Evolutionary conservation across 352 stramenopile genomes (phyloP).

Genomic region (Plasmopara viticola): DNA sequence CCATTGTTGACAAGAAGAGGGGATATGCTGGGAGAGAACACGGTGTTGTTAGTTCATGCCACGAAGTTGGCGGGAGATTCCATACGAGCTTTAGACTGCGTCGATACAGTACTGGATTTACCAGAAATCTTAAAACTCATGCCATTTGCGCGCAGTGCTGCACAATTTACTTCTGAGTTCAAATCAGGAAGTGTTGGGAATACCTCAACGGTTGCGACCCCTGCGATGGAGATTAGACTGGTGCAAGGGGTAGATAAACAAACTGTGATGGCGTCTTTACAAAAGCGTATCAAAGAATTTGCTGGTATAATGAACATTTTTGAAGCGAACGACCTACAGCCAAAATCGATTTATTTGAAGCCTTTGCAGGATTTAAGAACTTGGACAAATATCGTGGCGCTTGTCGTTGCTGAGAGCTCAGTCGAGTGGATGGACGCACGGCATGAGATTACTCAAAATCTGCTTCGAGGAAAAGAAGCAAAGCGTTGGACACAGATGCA

Average conservation of each 20-base stretch:
- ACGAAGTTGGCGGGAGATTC: constrained; percentile 20
- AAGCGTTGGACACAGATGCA: constrained; percentile 23
- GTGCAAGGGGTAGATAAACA: constrained; percentile 30
- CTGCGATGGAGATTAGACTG: constrained; percentile 57
- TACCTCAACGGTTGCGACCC: constrained; percentile 19
- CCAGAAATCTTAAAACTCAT: constrained; percentile 63
- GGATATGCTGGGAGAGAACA: constrained; percentile 33
- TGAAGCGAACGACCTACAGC: constrained; percentile 26
- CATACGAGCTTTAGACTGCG: constrained; percentile 39
- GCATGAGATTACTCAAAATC: constrained; percentile 28
- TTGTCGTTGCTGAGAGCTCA: constrained; percentile 38
- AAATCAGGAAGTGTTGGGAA: not conserved
- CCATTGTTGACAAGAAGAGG: constrained; percentile 49
- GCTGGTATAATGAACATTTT: constrained; percentile 65
- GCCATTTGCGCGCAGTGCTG: constrained; percentile 52
- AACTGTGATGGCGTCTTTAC: constrained; percentile 29
- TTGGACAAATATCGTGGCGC: constrained; percentile 49
- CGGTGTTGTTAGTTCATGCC: constrained; percentile 55
- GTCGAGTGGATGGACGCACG: constrained; percentile 64
- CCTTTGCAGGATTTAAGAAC: constrained; percentile 42
- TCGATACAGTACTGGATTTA: constrained; percentile 39
- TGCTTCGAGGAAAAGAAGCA: constrained; percentile 22
- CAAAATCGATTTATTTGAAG: constrained; percentile 46
- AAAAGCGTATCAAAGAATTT: constrained; percentile 28
- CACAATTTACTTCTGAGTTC: constrained; percentile 33